Conservation (phyloP, 2,329 filamentous ascomycete genomes). For the Stromatinia cepivora region DNA sequence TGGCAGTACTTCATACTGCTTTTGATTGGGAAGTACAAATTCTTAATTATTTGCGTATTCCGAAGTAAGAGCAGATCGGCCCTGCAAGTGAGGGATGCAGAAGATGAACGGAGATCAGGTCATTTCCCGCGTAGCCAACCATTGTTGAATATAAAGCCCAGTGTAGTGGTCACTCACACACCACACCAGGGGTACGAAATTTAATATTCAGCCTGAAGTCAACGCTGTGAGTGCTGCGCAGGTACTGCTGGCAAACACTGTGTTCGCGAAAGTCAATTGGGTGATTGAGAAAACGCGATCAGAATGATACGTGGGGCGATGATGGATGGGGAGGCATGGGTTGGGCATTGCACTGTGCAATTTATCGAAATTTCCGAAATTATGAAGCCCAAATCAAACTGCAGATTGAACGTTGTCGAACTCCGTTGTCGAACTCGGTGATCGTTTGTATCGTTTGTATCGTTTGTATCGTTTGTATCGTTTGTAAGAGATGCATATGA, state of each 20-base stretch:
- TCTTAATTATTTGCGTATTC: neutral
- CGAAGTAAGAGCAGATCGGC: neutral
- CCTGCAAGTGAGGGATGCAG: neutral
- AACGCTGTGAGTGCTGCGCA: neutral
- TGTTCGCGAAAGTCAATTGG: neutral
- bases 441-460: neutral
- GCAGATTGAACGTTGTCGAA: neutral
- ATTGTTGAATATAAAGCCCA: conserved; percentile 3
- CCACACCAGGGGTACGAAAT: conserved; percentile 16
- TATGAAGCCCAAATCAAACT: neutral
- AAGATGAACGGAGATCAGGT: neutral
- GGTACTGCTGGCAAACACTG: conserved; percentile 11
- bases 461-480: no score
- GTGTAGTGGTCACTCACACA: conserved; percentile 12
- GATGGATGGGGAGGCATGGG: neutral
- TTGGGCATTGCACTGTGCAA: neutral
- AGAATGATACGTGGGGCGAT: neutral
- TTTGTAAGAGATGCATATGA: no score
- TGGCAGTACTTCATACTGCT: neutral
- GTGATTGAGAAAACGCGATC: neutral
- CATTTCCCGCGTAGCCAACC: conserved; percentile 10
- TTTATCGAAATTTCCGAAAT: neutral
- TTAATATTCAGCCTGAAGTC: conserved; percentile 14
- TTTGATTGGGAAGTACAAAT: neutral
- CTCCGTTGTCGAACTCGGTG: neutral